Base-by-base conservation (phyloP, 257 asterid species). In the Ballota nigra region DNA sequence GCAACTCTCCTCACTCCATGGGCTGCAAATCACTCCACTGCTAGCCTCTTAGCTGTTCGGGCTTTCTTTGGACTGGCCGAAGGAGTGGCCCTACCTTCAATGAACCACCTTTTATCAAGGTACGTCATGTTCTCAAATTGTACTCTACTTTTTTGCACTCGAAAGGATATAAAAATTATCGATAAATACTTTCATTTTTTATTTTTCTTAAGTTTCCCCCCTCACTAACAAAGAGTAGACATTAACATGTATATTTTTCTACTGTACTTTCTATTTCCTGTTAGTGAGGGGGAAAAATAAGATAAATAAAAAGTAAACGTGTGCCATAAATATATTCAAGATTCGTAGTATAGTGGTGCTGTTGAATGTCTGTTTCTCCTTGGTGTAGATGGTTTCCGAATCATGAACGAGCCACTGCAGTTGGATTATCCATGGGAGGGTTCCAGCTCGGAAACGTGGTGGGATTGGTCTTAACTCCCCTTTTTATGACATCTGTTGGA, bases 381-480 rank as follows among this genome's bases (percentile, higher is more conserved):
- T 28, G 57, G 55, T n/a, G 3, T 70, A 93, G 98, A 80, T 94
- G 97, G 98, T 91, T 91, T 83, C 97, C 98, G 6, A 76, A 86
- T 56, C 75, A 89, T 23, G 97, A 94, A 73, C 82, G 98, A 70
- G 97, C 97, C 0, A 89, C 97, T 24, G 97, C 97, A 15, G 96
- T 94, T 63, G 98, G 97, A 79, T 55, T 93, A 75, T 91, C 98
- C 5, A 94, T 94, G 98, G 98, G 96, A 4, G 98, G 98, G 11
- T 91, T 94, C 75, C 98, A 94, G 83, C 78, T 94, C 1, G 97
- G 97, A 63, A 94, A 91, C 47, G 98, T 94, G 13, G 94, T 89
- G 65, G 98, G 98, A 66, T 81, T 94, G 78, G 86, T 94, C 70
- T 63, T 91, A 60, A 81, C 98, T 22, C 98, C 98, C 16, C 15